Evolutionary conservation across 176 grass and related monocot species (phyloP), one percentile per base, ranked within the genome.

Genomic region (Ensete glaucum): DNA sequence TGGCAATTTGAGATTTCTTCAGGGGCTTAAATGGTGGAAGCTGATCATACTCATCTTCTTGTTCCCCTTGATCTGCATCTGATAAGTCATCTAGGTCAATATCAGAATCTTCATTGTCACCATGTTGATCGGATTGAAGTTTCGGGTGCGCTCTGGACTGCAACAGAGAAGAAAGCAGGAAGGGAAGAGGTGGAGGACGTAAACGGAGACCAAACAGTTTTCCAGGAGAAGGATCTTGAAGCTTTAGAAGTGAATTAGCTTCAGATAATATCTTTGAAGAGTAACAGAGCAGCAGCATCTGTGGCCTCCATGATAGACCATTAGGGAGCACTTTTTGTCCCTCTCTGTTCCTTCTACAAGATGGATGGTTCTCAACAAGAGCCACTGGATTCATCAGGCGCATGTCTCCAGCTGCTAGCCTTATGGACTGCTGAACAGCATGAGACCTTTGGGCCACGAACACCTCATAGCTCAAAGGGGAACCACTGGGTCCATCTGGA

Each of bases 201-300:
- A 91, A 89, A 9, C 78, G 75, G 65, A 88, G 89, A 6, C 34
- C 88, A 64, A 91, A 91, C 54, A 88, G 76, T 34, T 95, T 95
- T 76, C 76, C 80, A 67, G 86, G 86, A 78, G 83, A 87, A 64
- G 85, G 78, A 85, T 98, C 94, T 76, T 93, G 90, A 81, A 91
- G 78, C 76, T 89, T 91, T 80, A 95, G 67, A 64, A 99, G 82
- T 55, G 81, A 83, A 82, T 99, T 90, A 34, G 84, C 91, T 84
- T 95, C 91, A 49, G 88, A 95, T 50, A 99, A 81, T 84, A 99
- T 95, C 88, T 99, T 99, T 49, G 96, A 95, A 54, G 91, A 94
- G 81, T 88, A 95, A 76, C 91, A 99, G 68, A 95, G 70, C 25
- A 99, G 82, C 16, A 99, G 67, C 96, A 99, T 85, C 60, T 91